Evolutionary conservation across 257 asterid species (phyloP).

Genomic region (Cordia subcordata): DNA sequence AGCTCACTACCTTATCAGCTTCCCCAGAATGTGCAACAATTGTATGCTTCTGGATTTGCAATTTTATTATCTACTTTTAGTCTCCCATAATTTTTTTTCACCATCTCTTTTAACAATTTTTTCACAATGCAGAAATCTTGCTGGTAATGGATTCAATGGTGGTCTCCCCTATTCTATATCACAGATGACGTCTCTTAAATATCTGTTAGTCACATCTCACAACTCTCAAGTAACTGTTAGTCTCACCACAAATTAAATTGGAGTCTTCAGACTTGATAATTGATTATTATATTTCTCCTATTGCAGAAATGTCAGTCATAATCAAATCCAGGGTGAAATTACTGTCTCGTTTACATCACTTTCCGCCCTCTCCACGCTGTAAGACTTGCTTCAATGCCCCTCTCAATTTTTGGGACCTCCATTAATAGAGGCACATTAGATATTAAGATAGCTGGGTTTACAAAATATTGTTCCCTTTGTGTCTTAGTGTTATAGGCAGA

Average conservation of each 20-base stretch:
- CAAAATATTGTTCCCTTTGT: too few species aligned
- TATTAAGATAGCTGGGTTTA: too few species aligned
- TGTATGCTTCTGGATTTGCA: slow-evolving; percentile 48
- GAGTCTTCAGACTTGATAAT: background rate
- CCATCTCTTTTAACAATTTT: slow-evolving; percentile 13
- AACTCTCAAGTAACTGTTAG: background rate
- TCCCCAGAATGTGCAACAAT: slow-evolving; percentile 63
- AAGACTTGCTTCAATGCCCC: slow-evolving; percentile 29
- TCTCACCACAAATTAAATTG: background rate
- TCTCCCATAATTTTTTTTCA: slow-evolving; percentile 3
- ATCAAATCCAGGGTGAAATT: slow-evolving; percentile 61
- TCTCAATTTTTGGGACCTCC: background rate
- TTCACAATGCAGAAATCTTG: slow-evolving; percentile 61
- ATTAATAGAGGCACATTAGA: too few species aligned
- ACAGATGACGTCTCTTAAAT: slow-evolving; percentile 53
- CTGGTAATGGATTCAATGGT: slow-evolving; percentile 56
- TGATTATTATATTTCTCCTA: background rate
- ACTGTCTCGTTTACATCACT: slow-evolving; percentile 47
- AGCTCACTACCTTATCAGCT: slow-evolving; percentile 69
- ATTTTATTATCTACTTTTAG: background rate
- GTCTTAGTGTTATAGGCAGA: too few species aligned
- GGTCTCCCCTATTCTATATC: slow-evolving; percentile 74
- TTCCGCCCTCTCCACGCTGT: slow-evolving; percentile 71
- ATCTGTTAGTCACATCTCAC: slow-evolving; percentile 52
- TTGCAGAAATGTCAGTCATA: slow-evolving; percentile 75